Evolutionary conservation across 106 monocot genomes (phyloP).

Genomic region (Amphibolis antarctica): DNA sequence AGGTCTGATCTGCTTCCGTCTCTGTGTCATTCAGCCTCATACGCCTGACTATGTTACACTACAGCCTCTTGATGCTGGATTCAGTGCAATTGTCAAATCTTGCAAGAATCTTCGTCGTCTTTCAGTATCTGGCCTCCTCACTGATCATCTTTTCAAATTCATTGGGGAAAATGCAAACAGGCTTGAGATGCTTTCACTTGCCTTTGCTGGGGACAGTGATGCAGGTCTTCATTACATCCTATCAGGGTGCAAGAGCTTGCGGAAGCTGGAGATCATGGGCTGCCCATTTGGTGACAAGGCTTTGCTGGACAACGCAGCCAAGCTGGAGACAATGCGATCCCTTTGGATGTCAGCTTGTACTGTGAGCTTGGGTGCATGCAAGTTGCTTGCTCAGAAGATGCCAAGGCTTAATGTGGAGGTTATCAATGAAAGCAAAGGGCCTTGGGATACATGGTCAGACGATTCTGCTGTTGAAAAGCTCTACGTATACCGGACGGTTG

Average conservation of each 20-base stretch:
- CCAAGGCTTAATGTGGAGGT: conserved; percentile 64
- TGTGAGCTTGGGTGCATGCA: conserved; percentile 53
- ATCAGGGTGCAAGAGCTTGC: conserved; percentile 53
- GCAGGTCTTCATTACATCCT: conserved; percentile 59
- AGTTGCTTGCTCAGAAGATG: conserved; percentile 48
- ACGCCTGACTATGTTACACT: conserved; percentile 46
- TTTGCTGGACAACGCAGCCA: conserved; percentile 42
- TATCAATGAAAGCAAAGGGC: conserved; percentile 38
- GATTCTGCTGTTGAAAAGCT: conserved; percentile 48
- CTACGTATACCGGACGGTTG: conserved; percentile 60
- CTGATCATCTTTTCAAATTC: conserved; percentile 45
- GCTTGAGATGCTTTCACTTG: conserved; percentile 72
- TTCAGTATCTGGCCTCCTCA: conserved; percentile 67
- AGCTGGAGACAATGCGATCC: conserved; percentile 93
- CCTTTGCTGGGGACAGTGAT: conserved; percentile 68
- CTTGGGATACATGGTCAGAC: conserved; percentile 20
- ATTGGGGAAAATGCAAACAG: conserved; percentile 39
- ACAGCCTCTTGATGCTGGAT: conserved; percentile 51
- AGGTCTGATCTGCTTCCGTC: conserved; percentile 47
- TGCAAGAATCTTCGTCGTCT: conserved; percentile 59
- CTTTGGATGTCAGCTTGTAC: conserved; percentile 87
- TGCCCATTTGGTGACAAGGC: conserved; percentile 73
- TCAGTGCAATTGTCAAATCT: conserved; percentile 48
- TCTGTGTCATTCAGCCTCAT: conserved; percentile 59
- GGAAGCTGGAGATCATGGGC: conserved; percentile 67